A percentile compares a stretch with the other conserved stretches of the same genome.
phyloP scores from a whole-genome alignment of 2,329 filamentous ascomycete genomes.

The Tolypocladium ovalisporum region DNA sequence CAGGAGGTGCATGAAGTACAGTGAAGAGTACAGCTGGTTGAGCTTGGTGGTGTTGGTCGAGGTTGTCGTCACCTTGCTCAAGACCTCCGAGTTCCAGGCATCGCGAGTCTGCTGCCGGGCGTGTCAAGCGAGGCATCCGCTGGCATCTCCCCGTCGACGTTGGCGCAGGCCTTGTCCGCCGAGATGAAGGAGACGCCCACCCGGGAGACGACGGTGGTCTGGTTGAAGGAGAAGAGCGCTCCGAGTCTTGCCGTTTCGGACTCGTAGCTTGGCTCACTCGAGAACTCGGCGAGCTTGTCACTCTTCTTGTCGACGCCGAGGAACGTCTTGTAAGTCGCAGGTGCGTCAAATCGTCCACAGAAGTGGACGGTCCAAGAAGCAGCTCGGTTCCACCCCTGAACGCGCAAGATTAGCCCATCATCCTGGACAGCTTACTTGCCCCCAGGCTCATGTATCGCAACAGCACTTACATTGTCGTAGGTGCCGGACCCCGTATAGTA shows the following conservation, averaged over 20 bases:
- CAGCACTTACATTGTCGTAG: constrained; percentile 44
- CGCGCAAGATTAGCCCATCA: background rate
- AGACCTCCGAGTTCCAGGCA: constrained; percentile 50
- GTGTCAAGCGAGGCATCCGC: constrained; percentile 26
- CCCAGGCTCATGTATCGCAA: no score
- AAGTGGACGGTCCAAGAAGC: constrained; percentile 53
- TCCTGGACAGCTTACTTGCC: background rate
- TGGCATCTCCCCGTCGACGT: constrained; percentile 46
- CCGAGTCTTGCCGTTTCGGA: constrained; percentile 29
- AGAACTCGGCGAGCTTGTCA: constrained; percentile 19
- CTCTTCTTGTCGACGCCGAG: constrained; percentile 21
- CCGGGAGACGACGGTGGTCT: constrained; percentile 37
- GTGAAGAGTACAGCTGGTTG: constrained; percentile 51
- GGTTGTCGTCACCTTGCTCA: constrained; percentile 52
- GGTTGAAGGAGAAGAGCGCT: constrained; percentile 43
- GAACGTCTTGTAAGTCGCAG: constrained; percentile 33
- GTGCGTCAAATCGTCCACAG: constrained; percentile 48
- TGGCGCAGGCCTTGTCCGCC: constrained; percentile 44
- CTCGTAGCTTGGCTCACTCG: constrained; percentile 17
- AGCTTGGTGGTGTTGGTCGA: constrained; percentile 44
- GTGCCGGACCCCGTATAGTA: constrained; percentile 50
- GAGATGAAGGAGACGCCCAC: constrained; percentile 64
- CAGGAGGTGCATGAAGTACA: constrained; percentile 61
- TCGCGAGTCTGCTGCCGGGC: constrained; percentile 35
- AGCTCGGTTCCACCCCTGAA: constrained; percentile 50